A percentile compares a stretch with the other conserved stretches of the same genome.
Conservation (phyloP, 345 rosid species). For the Eutrema japonicum region DNA sequence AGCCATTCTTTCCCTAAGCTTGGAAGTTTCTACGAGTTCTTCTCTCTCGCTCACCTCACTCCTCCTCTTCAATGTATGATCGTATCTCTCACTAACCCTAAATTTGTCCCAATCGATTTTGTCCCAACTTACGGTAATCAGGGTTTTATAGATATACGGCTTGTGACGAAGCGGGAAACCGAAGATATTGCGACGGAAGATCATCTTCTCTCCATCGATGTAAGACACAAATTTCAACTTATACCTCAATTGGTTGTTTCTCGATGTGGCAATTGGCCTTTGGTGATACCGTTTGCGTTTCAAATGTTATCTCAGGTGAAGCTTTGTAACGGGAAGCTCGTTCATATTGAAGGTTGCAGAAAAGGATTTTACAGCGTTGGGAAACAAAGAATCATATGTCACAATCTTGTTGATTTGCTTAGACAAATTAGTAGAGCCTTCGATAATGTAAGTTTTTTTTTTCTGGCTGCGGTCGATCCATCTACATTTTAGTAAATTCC, state of each 20-base stretch:
- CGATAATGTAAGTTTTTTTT: slow-evolving; percentile 61
- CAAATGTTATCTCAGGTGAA: slow-evolving; percentile 61
- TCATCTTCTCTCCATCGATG: slow-evolving; percentile 90
- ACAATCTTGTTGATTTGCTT: slow-evolving; percentile 89
- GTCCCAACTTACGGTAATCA: slow-evolving; percentile 32
- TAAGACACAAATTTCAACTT: slow-evolving; percentile 37
- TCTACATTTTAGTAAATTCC: background rate
- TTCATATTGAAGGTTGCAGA: slow-evolving; percentile 79
- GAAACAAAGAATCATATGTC: slow-evolving; percentile 76
- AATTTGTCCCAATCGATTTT: slow-evolving; percentile 25
- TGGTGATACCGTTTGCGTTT: slow-evolving; percentile 19
- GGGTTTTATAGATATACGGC: slow-evolving; percentile 61
- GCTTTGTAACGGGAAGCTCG: slow-evolving; percentile 92
- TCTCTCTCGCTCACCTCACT: slow-evolving; percentile 88
- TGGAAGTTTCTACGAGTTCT: slow-evolving; percentile 87
- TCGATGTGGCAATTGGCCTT: slow-evolving; percentile 1
- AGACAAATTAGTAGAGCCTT: slow-evolving; percentile 93
- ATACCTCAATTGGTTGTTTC: background rate
- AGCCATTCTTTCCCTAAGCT: slow-evolving; percentile 81
- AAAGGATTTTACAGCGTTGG: slow-evolving; percentile 82
- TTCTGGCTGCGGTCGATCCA: background rate
- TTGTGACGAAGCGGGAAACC: slow-evolving; percentile 54
- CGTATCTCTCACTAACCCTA: slow-evolving; percentile 18
- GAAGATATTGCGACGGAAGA: slow-evolving; percentile 68
- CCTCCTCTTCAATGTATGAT: slow-evolving; percentile 89